Evolutionary conservation across 192 early-diverging fungal species (phyloP).

Genomic region (Globomyces pollinis-pini): DNA sequence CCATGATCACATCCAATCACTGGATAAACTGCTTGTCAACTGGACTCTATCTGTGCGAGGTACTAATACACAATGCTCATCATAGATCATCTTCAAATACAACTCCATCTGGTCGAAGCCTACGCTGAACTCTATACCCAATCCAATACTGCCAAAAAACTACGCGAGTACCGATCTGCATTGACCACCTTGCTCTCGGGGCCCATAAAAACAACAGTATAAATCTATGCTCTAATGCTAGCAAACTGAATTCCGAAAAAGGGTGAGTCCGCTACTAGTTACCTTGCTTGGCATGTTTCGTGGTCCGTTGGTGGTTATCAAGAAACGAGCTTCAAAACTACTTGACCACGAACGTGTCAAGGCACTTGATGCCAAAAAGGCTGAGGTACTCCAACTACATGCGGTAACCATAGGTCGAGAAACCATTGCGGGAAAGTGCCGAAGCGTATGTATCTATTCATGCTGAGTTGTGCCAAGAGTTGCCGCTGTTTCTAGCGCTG

Average conservation of each 20-base stretch:
- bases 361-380: slow-evolving; percentile 51
- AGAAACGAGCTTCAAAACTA: slow-evolving; percentile 63
- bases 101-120: neutral
- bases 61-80: neutral
- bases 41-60: neutral
- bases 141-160: neutral
- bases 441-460: slow-evolving; percentile 59
- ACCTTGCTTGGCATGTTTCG: slow-evolving; percentile 30
- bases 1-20: neutral
- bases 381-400: slow-evolving; percentile 40
- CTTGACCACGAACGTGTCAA: slow-evolving; percentile 64
- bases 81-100: neutral
- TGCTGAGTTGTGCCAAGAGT: slow-evolving; percentile 63
- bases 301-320: slow-evolving; percentile 60
- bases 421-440: slow-evolving; percentile 56
- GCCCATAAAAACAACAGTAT: slow-evolving; percentile 15
- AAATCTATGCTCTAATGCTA: neutral
- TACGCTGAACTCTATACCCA: neutral
- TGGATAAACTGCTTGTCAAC: slow-evolving; percentile 6
- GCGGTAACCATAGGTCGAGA: slow-evolving; percentile 46
- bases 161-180: slow-evolving; percentile 16
- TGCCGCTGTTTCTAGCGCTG: slow-evolving; percentile 55
- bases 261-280: slow-evolving; percentile 25
- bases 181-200: slow-evolving; percentile 9
- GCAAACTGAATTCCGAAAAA: slow-evolving; percentile 14